Evolutionary conservation across 495 filamentous ascomycete genomes (phyloP), one percentile per base, ranked within the genome.

Genomic region (Penicillium alfredii): DNA sequence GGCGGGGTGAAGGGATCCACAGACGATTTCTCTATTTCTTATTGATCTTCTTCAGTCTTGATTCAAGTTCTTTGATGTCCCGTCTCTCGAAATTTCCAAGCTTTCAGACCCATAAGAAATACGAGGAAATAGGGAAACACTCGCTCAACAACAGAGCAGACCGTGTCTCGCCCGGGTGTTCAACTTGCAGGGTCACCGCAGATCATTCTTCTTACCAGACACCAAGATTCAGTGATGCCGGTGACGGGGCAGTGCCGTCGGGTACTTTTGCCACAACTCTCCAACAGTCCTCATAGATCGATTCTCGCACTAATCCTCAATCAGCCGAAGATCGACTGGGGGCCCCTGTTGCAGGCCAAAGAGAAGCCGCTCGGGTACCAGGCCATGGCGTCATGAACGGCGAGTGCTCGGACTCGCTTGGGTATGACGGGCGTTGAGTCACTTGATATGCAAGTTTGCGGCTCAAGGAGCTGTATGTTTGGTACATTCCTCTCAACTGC

Each of bases 391-490:
- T 53, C 50, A 53, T 46, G 35, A 22, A 29, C 32, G n/a, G 18
- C 18, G 35, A 17, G 31, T 20, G n/a, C 22, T 24, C 37, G 35
- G 17, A 27, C 23, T 30, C 33, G 30, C 43, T 47, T 44, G 8
- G 23, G 3, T 25, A 9, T 25, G 38, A 44, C 33, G 35, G 38
- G 23, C 36, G 30, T 32, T 44, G 35, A 53, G 53, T 56, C 53
- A 56, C 38, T 49, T 56, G 53, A 52, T 53, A 52, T 47, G 45
- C 49, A 44, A 9, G 34, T 12, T 36, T 53, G 39, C 42, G 47
- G 51, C 43, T 55, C 48, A 26, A 42, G 40, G 18, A 19, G 9
- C 16, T n/a, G n/a, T n/a, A n/a, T n/a, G n/a, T n/a, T 32, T 20
- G 11, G 10, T 36, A 26, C 30, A 12, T 13, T 19, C 9, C 23